Evolutionary conservation across 768 basidiomycete species (phyloP), one percentile per base, ranked within the genome.

Genomic region (Rhodosporidiobolus odoratus): DNA sequence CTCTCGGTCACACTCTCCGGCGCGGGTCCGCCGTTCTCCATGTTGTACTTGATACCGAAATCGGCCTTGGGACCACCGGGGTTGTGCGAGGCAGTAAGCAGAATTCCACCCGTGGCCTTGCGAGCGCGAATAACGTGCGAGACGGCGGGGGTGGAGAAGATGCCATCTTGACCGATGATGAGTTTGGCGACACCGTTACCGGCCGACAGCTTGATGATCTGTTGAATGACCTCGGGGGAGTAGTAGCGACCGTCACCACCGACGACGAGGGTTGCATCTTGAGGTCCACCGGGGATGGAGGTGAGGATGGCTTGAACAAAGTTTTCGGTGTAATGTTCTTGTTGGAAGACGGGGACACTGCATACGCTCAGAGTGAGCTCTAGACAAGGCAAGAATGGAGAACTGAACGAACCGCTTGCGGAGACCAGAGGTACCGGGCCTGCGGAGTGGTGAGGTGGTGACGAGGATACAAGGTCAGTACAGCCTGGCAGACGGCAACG

Each of bases 21-120:
- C 30, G 96, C 96, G 27, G 96, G 95, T 5, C 96, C 96, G 70
- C 96, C 96, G 76, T 99, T 99, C 47, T 89, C 88, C 58, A 92
- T 89, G 81, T 99, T 99, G 84, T 96, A 99, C 82, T 99, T 98
- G 86, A 99, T 97, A 58, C 96, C 96, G 79, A 98, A 99, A 81
- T 99, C 96, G 77, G 90, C 78, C 92, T 85, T 75, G n/a, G 96
- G 96, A 32, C 96, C 96, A 64, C 96, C 96, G 25, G 96, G 94
- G 81, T 99, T 99, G 84, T 99, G 96, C 70, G 88, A 89, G 25
- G 96, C 96, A 9, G 96, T 99, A 74, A 99, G 84, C 63, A 99
- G 84, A 80, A 99, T 99, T 73, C 96, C 96, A 54, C 96, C 96
- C 76, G 91, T 86, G 7, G 94, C 94, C 81, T 96, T 92, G 83